Evolutionary conservation across 495 filamentous ascomycete species (phyloP), one percentile per base, ranked within the genome.

Genomic region (Penicillium coprophilum): DNA sequence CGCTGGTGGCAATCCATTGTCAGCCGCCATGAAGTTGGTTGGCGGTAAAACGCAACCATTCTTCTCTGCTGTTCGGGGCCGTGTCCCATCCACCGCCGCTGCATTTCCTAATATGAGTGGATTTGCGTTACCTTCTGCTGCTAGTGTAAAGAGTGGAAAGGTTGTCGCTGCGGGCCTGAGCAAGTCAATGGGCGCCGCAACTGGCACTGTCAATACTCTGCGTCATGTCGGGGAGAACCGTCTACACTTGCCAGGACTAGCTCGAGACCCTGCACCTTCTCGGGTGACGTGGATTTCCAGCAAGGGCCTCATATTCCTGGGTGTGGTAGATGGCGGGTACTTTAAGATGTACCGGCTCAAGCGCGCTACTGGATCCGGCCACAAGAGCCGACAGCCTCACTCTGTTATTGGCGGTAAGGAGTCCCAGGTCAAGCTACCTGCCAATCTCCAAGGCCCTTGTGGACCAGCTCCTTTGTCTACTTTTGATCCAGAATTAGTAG

Each of bases 161-260:
- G 88, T 86, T 8, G 84, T 96, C 43, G 90, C 89, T 43, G 87
- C 87, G 15, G 87, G 91, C 13, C 83, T 96, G 32, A 90, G 87
- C 61, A 87, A 90, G 70, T 94, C 91, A 20, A 80, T 94, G 59
- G 88, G 89, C 38, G 91, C 87, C 53, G 87, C 87, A 53, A 87
- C 87, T 27, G 89, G 83, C 30, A 90, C 87, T 11, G 86, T 92
- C 54, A 87, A 82, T 58, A 88, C 88, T 38, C 77, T 96, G 38
- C 86, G 91, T 36, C 90, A 94, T 66, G 85, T 85, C 1, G 89
- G 89, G 9, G 91, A 94, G 64, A 94, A 93, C 64, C 86, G 89
- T 41, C 79, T 97, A 9, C 83, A 90, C 55, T 75, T 96, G 23
- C 83, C 89, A 20, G 78, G 76, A 17, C 77, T 85, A 2, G 66